Percentiles rank a stretch among this genome's conserved stretches.
phyloP scores from a whole-genome alignment of 192 early-diverging fungal species.

The Endogone sp. region DNA sequence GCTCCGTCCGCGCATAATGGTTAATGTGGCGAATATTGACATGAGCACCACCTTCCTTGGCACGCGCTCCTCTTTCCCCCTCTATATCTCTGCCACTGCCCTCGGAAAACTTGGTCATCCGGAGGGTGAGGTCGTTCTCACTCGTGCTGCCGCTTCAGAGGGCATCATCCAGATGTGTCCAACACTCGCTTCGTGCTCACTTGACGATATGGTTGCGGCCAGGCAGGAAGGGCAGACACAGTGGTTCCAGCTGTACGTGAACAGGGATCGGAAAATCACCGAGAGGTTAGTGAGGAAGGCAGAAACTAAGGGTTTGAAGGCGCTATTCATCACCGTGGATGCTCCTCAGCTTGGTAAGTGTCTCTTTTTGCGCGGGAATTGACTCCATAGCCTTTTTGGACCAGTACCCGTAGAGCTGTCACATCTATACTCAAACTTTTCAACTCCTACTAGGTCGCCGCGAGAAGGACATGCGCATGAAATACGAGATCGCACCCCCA shows the following conservation, averaged over 20 bases:
- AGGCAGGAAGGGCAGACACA: conserved; percentile 35
- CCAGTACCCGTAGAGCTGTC: too few relatives aligned
- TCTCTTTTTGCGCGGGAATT: too few relatives aligned
- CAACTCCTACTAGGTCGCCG: conserved; percentile 41
- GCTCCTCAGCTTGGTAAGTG: conserved; percentile 56
- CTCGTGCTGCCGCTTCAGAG: conserved; percentile 37
- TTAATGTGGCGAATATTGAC: conserved; percentile 63
- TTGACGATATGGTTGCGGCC: conserved; percentile 61
- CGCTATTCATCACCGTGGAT: conserved; percentile 80
- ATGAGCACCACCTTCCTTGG: conserved; percentile 64
- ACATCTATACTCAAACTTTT: too few relatives aligned
- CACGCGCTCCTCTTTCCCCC: conserved; percentile 49
- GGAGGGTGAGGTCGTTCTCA: conserved; percentile 68
- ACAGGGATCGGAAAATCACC: conserved; percentile 61
- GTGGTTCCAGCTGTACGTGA: conserved; percentile 86
- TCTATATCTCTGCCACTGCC: conserved; percentile 78
- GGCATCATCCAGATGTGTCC: conserved; percentile 75
- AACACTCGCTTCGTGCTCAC: conserved; percentile 67
- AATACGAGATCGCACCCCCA: conserved; percentile 45
- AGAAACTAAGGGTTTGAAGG: conserved; percentile 74
- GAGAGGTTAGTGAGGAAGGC: conserved; percentile 65
- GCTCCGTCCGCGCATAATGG: conserved; percentile 68
- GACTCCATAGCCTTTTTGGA: too few relatives aligned
- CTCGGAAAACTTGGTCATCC: conserved; percentile 67
- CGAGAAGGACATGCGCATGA: conserved; percentile 79